phyloP scores from a whole-genome alignment of 306 rosid genomes.

The Canavalia ensiformis region DNA sequence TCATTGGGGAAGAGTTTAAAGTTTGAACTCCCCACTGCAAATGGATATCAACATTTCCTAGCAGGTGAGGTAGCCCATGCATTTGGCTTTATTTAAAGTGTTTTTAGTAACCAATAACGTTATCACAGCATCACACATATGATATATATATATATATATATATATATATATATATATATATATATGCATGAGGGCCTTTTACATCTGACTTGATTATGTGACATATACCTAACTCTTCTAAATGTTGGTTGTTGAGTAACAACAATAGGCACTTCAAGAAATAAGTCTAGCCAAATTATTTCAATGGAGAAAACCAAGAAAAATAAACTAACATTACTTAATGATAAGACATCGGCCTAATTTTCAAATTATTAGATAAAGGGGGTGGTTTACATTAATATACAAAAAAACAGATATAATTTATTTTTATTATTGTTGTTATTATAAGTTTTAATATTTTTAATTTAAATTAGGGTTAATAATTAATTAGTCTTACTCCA shows the following conservation, averaged over 20 bases:
- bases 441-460: too few relatives aligned
- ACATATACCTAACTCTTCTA: conserved; percentile 36
- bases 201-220: conserved; percentile 15
- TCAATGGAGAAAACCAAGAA: not conserved
- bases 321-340: not conserved
- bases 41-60: too few relatives aligned
- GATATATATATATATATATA: too few relatives aligned
- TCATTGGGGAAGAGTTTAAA: not conserved
- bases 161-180: too few relatives aligned
- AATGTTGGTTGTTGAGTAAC: conserved; percentile 48
- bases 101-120: not conserved
- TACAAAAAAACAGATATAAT: too few relatives aligned
- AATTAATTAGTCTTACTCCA: too few relatives aligned
- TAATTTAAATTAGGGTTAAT: too few relatives aligned
- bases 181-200: not conserved
- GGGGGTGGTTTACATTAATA: too few relatives aligned
- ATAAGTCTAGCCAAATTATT: conserved; percentile 36
- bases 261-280: not conserved
- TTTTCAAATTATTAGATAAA: not conserved
- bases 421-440: too few relatives aligned
- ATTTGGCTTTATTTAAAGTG: too few relatives aligned
- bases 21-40: not conserved
- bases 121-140: not conserved
- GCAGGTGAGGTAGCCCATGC: not conserved
- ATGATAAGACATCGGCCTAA: conserved; percentile 36